Conservation (phyloP, 2,329 filamentous ascomycete species). For the Trichoderma sp. region DNA sequence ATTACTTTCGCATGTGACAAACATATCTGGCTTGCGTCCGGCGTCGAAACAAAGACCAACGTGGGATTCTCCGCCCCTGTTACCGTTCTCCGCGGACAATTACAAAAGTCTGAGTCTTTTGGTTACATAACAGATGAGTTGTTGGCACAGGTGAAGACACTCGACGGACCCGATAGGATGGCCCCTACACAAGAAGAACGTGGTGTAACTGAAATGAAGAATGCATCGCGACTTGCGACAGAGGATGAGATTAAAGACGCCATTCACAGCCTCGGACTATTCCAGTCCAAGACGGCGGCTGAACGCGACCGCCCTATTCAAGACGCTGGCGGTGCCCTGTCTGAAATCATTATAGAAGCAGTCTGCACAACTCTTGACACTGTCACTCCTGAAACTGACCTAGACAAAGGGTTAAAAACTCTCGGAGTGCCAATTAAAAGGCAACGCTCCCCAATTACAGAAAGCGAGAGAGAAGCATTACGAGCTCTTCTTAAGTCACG, state of each 20-base stretch:
- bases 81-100: no score
- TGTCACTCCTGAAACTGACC: neutral
- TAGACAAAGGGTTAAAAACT: neutral
- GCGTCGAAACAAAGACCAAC: no score
- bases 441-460: neutral
- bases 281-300: neutral
- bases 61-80: no score
- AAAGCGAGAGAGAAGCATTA: neutral
- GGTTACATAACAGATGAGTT: neutral
- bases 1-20: neutral
- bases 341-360: neutral
- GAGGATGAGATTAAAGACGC: neutral
- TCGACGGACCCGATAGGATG: neutral
- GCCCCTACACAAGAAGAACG: no score
- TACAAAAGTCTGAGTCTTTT: neutral
- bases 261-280: neutral
- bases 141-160: neutral
- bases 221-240: neutral
- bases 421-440: accelerated
- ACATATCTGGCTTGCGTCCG: no score
- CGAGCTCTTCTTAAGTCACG: neutral
- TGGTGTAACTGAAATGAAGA: neutral
- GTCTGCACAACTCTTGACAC: neutral
- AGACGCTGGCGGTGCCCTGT: neutral
- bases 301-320: neutral